A percentile compares a stretch with the other conserved stretches of the same genome.
Evolutionary conservation across 345 rosid species (phyloP).

Genomic region (Clausena lansium): DNA sequence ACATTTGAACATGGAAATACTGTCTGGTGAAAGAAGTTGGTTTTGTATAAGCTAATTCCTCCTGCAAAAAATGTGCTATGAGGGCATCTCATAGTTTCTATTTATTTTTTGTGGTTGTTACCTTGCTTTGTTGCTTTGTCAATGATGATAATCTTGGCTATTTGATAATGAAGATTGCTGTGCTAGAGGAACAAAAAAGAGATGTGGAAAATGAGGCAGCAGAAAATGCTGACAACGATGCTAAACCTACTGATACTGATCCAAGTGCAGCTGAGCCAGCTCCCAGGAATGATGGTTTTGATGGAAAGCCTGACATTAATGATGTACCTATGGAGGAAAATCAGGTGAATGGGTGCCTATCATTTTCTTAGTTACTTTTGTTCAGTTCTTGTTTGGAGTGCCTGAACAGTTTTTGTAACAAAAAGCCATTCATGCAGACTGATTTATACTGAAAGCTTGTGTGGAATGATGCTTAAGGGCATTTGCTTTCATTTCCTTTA

Average conservation of each 20-base stretch:
- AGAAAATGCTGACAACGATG: constrained; percentile 58
- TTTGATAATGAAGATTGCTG: constrained; percentile 58
- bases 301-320: constrained; percentile 81
- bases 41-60: neutral
- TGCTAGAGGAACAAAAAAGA: constrained; percentile 62
- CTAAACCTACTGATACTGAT: constrained; percentile 42
- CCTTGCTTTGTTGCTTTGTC: neutral
- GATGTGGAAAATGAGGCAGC: constrained; percentile 51
- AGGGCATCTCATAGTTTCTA: neutral
- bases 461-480: neutral
- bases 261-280: constrained; percentile 33
- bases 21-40: neutral
- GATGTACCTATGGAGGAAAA: constrained; percentile 68
- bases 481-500: neutral
- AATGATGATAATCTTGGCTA: constrained; percentile 17
- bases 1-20: neutral
- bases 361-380: neutral
- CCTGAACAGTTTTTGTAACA: neutral
- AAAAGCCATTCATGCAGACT: neutral
- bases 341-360: constrained; percentile 44
- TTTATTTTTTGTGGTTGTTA: neutral
- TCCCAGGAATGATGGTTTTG: constrained; percentile 34
- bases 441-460: constrained; percentile 6
- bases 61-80: neutral
- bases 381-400: neutral